Percentiles rank a stretch among this genome's conserved stretches.
phyloP scores from a whole-genome alignment of 2,329 filamentous ascomycete species.

The Achaetomium macrosporum region DNA sequence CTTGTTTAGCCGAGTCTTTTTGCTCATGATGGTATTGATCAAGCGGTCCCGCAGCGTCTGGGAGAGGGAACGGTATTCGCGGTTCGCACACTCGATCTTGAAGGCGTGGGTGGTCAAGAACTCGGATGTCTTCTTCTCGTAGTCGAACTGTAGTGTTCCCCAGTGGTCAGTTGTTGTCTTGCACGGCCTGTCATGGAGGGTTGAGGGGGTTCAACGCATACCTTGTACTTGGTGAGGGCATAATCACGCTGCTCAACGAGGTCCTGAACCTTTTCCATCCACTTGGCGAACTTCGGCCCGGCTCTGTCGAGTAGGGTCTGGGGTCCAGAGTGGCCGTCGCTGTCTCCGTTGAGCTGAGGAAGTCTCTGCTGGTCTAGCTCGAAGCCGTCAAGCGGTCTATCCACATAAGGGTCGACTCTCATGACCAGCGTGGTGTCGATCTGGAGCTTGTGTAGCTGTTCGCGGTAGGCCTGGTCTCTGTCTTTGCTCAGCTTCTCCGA shows the following conservation, averaged over 20 bases:
- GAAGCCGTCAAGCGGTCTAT: constrained; percentile 40
- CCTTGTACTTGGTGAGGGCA: constrained; percentile 73
- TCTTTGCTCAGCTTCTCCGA: constrained; percentile 73
- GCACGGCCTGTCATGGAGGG: background rate
- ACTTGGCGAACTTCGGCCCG: constrained; percentile 78
- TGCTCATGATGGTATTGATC: constrained; percentile 58
- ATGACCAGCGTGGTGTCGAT: constrained; percentile 82
- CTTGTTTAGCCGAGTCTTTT: constrained; percentile 57
- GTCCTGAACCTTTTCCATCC: constrained; percentile 81
- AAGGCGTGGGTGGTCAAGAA: constrained; percentile 55
- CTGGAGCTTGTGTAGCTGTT: constrained; percentile 87
- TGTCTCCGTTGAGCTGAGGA: constrained; percentile 32
- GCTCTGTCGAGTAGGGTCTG: constrained; percentile 64
- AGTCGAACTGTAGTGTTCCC: constrained; percentile 46
- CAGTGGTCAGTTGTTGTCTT: constrained; percentile 16
- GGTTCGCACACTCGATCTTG: constrained; percentile 55
- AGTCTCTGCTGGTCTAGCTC: constrained; percentile 38
- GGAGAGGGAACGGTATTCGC: constrained; percentile 55
- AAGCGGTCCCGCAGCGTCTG: constrained; percentile 60
- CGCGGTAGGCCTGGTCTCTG: constrained; percentile 76
- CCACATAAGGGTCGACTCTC: constrained; percentile 73
- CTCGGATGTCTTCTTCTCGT: constrained; percentile 55
- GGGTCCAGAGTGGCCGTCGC: constrained; percentile 34
- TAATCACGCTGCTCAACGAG: constrained; percentile 82
- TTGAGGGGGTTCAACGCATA: constrained; percentile 39